Conservation (phyloP, 768 basidiomycete species). For the Pulveroboletus sp. region DNA sequence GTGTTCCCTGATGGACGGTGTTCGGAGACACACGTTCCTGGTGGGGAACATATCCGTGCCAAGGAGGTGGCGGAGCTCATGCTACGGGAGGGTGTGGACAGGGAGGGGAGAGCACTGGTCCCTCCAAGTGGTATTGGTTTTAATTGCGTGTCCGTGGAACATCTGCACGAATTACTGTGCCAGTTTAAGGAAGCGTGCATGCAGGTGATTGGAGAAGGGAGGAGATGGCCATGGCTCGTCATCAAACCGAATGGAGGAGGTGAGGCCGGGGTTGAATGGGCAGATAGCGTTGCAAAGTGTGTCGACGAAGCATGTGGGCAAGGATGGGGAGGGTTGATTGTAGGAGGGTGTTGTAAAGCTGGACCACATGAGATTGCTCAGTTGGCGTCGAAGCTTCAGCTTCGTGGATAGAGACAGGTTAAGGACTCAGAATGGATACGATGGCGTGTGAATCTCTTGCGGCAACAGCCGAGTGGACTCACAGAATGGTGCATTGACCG, state of each 20-base stretch:
- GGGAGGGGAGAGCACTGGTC: conserved; percentile 13
- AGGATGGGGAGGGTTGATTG: conserved; percentile 48
- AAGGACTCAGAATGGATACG: not conserved
- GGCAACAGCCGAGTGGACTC: conserved; percentile 24
- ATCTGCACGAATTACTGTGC: conserved; percentile 37
- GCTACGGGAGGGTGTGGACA: conserved; percentile 23
- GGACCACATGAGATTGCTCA: conserved; percentile 46
- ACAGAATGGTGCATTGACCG: not conserved
- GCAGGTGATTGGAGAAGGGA: conserved; percentile 7
- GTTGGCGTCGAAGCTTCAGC: conserved; percentile 2
- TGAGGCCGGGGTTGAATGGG: conserved; percentile 32
- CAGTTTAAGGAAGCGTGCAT: conserved; percentile 31
- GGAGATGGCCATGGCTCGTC: conserved; percentile 46
- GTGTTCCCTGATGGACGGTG: conserved; percentile 52
- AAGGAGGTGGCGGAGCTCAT: conserved; percentile 42
- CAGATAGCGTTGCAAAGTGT: conserved; percentile 24
- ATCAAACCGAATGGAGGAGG: conserved; percentile 73
- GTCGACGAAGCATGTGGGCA: conserved; percentile 18
- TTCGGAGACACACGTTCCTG: conserved; percentile 35
- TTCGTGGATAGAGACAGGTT: not conserved
- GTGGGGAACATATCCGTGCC: conserved; percentile 25
- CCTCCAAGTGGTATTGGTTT: conserved; percentile 59
- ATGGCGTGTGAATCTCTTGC: conserved; percentile 14
- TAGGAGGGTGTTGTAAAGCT: conserved; percentile 70
- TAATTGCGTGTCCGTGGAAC: conserved; percentile 59